Evolutionary conservation across 495 filamentous ascomycete genomes (phyloP).

Genomic region (Aspergillus campestris): DNA sequence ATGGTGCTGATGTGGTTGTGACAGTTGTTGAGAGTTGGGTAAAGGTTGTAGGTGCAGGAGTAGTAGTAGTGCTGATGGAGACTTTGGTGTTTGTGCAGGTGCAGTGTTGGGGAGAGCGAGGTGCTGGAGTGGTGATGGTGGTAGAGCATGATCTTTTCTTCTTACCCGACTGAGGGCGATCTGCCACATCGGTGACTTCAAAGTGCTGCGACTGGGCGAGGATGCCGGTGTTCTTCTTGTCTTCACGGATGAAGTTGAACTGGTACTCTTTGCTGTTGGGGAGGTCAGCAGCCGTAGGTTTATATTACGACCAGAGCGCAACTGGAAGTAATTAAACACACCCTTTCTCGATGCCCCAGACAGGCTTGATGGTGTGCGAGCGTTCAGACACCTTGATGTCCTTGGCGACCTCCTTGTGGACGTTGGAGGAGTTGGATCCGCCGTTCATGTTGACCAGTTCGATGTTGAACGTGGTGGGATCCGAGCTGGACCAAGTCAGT

Average conservation of each 20-base stretch:
- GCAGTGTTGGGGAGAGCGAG: constrained; percentile 1
- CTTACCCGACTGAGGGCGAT: constrained; percentile 12
- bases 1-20: no score
- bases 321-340: constrained; percentile 6
- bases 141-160: constrained; percentile 3
- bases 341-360: constrained; percentile 15
- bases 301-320: background rate
- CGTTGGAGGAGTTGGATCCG: constrained; percentile 5
- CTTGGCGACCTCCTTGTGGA: constrained; percentile 30
- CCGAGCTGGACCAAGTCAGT: constrained; percentile 11
- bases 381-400: constrained; percentile 15
- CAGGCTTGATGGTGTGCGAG: constrained; percentile 12
- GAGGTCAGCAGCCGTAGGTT: background rate
- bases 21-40: no score
- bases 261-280: constrained; percentile 21
- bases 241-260: constrained; percentile 23
- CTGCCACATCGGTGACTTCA: constrained; percentile 17
- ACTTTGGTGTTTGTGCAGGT: constrained; percentile 3
- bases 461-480: constrained; percentile 19
- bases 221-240: constrained; percentile 22
- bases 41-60: no score
- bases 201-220: constrained; percentile 26
- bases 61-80: background rate
- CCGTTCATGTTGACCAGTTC: constrained; percentile 19
- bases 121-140: background rate